Base-by-base conservation (phyloP, 1,284 basidiomycete genomes). In the Kalmanozyma brasiliensis region DNA sequence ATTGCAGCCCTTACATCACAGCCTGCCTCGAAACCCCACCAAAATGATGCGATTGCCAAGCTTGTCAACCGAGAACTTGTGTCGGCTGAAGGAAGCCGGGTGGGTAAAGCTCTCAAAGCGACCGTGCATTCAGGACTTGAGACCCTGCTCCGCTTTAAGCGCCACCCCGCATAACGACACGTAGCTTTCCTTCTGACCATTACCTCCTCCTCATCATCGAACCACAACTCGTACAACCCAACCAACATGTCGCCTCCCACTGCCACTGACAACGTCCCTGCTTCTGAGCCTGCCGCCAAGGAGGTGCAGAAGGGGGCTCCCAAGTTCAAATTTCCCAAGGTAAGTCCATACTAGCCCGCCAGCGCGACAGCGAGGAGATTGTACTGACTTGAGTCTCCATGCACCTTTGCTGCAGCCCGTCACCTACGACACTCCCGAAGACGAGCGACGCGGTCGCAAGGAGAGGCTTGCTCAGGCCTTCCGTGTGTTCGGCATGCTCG, bases 401-500 rank as follows among this genome's bases (percentile, higher is more conserved):
- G n/a, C n/a, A n/a, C n/a, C n/a, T n/a, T n/a, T 30, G 8, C 9
- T 32, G 4, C 41, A 66, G 68, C 81, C 78, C 10, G 77, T 83
- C 11, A 78, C 68, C 36, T 86, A 86, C 59, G 57, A 76, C 14
- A 77, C 79, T 44, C 84, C 84, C 63, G 73, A 84, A 17, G 83
- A 85, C 34, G 85, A 88, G 77, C 81, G 86, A 22, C 83, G 84
- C 57, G 86, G 82, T 48, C 74, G 86, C 49, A 88, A 88, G 79
- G 86, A 87, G 68, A 80, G 86, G 24, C 84, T 88, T 26, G 87
- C 85, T 1, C 41, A 86, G 82, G 76, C 86, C 0, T 85, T 86
- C 74, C 81, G 87, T 40, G 85, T 87, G 49, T 87, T 83, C 84
- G 86, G 85, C 23, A 84, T 86, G 53, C 78, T 86, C 20, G 87